Percentiles rank a stretch among this genome's conserved stretches.
Conservation (phyloP, 1,284 basidiomycete genomes). For the Apiotrichum gamsii region DNA sequence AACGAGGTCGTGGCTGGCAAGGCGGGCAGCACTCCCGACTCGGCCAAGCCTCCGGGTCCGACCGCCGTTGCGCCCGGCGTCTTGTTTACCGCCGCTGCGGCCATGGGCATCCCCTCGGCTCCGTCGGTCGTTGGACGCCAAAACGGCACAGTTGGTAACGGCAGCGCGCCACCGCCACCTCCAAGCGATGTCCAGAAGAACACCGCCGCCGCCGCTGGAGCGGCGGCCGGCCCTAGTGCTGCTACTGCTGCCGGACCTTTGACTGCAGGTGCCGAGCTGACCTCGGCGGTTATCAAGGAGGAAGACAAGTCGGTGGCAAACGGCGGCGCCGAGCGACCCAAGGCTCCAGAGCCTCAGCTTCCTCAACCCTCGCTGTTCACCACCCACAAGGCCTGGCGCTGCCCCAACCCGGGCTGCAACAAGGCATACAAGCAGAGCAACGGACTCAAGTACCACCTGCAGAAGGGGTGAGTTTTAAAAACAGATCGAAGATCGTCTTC, state of each 20-base stretch:
- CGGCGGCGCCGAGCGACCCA: slow-evolving; percentile 9
- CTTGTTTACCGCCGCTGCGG: slow-evolving; percentile 35
- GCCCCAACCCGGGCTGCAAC: slow-evolving; percentile 94
- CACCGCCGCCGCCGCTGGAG: no score
- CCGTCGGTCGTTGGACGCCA: slow-evolving; percentile 24
- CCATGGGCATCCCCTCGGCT: slow-evolving; percentile 37
- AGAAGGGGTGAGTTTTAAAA: slow-evolving; percentile 44
- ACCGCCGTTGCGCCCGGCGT: slow-evolving; percentile 42
- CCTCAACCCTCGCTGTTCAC: slow-evolving; percentile 49
- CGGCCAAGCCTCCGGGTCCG: slow-evolving; percentile 28
- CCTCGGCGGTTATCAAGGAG: background rate
- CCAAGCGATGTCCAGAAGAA: background rate
- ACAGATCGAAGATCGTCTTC: background rate
- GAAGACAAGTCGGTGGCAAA: slow-evolving; percentile 1
- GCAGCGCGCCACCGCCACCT: background rate
- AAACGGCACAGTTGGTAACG: background rate
- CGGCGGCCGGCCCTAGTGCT: background rate
- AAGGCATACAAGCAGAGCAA: slow-evolving; percentile 98
- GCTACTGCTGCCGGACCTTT: background rate
- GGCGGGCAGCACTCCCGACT: slow-evolving; percentile 32
- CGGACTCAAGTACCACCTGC: slow-evolving; percentile 93
- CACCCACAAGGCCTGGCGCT: slow-evolving; percentile 81
- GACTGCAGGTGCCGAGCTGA: background rate
- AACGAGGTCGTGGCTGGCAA: slow-evolving; percentile 44
- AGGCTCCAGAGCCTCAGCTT: slow-evolving; percentile 26